A percentile compares a stretch with the other conserved stretches of the same genome.
Conservation (phyloP, 2,329 filamentous ascomycete genomes). For the Pseudogymnoascus sp. region DNA sequence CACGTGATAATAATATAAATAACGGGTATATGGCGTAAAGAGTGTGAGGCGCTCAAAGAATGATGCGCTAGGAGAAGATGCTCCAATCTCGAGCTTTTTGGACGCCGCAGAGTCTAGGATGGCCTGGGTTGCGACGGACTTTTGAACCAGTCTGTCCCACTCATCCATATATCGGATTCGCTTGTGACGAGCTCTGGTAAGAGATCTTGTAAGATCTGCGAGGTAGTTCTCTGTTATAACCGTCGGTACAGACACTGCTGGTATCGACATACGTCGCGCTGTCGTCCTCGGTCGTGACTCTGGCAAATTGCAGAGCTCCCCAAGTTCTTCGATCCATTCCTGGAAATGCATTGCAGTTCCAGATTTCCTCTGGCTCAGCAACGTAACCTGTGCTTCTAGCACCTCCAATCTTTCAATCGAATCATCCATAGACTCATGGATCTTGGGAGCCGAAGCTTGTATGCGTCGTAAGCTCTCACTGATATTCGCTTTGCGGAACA, state of each 20-base stretch:
- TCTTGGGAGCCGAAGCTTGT: constrained; percentile 68
- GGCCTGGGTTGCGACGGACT: constrained; percentile 66
- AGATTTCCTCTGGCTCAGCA: constrained; percentile 72
- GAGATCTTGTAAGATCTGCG: constrained; percentile 75
- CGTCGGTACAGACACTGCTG: constrained; percentile 52
- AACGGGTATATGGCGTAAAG: constrained; percentile 74
- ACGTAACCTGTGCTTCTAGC: constrained; percentile 69
- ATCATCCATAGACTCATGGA: constrained; percentile 83
- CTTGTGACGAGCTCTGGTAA: constrained; percentile 75
- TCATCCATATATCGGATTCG: constrained; percentile 75
- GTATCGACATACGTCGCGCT: constrained; percentile 33
- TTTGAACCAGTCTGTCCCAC: constrained; percentile 71
- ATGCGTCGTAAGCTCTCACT: constrained; percentile 65
- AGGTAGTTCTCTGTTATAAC: constrained; percentile 91
- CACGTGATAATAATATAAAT: constrained; percentile 65
- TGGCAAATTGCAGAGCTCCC: constrained; percentile 63
- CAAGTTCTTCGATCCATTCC: constrained; percentile 94
- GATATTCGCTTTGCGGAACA: constrained; percentile 73
- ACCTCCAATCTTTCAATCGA: constrained; percentile 71
- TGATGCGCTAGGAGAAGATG: constrained; percentile 45
- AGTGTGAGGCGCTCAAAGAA: constrained; percentile 48
- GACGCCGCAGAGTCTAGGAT: constrained; percentile 79
- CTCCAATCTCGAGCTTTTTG: constrained; percentile 68
- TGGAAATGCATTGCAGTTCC: constrained; percentile 67
- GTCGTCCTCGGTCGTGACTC: constrained; percentile 46